Base-by-base conservation (phyloP, 768 basidiomycete genomes). In the Paxillus involutus region DNA sequence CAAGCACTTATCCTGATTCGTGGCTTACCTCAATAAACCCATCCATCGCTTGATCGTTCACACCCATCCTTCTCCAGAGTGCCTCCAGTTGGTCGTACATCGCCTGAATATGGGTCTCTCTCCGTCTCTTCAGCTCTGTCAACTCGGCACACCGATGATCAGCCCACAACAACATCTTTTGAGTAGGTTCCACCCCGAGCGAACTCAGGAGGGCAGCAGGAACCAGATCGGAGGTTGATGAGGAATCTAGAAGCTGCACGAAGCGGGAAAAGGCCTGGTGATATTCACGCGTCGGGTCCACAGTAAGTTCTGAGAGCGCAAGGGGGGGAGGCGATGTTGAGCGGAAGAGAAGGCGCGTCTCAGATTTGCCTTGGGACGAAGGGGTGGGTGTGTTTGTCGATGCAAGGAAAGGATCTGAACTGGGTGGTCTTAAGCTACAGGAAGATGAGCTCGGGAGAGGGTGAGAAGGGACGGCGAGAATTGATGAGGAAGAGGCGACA, bases 51-150 rank as follows among this genome's bases (percentile, higher is more conserved):
- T 70, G 72, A 45, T 94, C 90, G 0, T 79, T 69, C 5, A 96
- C 85, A 13, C 92, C 94, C 54, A 98, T 78, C 52, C 94, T 75
- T 54, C 80, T 80, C 96, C 96, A 99, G 3, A 98, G 79, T 0
- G 85, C 85, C 67, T 96, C 95, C 1, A 99, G 80, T 58, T 93
- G 85, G 69, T 98, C 94, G 64, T 94, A 99, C 78, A 98, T 88
- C 0, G 86, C 80, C 68, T 99, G 96, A 30, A 99, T 98, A 59
- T 87, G 84, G 1, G 81, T 73, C 63, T 96, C 94, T 12, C 94
- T 80, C 30, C 80, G 74, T 36, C 80, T 78, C 71, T 94, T 94
- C 47, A 84, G 76, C 13, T 89, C 85, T 54, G 86, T 84, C 51
- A 97, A 79, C 47, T 84, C 78, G 5, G 73, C 54, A 47, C 77